Evolutionary conservation across 2,329 filamentous ascomycete genomes (phyloP).

Genomic region (Ophiocordyceps camponoti-floridani): DNA sequence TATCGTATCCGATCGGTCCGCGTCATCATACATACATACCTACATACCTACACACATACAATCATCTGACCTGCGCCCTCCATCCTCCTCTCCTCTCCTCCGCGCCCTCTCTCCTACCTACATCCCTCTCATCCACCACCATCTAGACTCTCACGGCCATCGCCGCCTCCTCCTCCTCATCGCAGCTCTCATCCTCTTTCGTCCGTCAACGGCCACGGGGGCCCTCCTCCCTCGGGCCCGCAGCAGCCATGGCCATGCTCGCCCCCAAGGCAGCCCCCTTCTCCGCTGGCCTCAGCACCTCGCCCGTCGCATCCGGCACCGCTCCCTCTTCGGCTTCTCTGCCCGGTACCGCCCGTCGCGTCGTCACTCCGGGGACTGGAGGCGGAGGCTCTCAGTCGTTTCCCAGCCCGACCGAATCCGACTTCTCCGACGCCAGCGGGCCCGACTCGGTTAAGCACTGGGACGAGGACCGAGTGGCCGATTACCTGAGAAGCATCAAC

Average conservation of each 20-base stretch:
- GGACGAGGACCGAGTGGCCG: conserved; percentile 81
- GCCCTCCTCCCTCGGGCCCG: not conserved
- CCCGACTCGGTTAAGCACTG: conserved; percentile 66
- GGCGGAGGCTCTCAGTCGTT: conserved; percentile 38
- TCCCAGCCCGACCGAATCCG: conserved; percentile 75
- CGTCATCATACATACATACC: no score
- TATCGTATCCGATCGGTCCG: no score
- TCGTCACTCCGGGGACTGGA: conserved; percentile 26
- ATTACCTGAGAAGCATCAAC: conserved; percentile 81
- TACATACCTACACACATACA: not conserved
- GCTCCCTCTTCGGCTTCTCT: conserved; percentile 27
- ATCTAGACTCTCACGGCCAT: no score
- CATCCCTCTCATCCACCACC: no score
- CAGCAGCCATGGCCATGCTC: conserved; percentile 46
- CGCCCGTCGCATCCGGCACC: conserved; percentile 25
- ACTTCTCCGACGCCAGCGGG: conserved; percentile 71
- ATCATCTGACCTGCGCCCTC: not conserved
- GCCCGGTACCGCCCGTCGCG: conserved; percentile 14
- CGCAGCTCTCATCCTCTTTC: not conserved
- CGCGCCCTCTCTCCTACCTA: conserved; percentile 13
- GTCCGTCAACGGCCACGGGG: not conserved
- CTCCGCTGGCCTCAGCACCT: conserved; percentile 30
- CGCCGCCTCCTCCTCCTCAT: not conserved
- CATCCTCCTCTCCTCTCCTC: not conserved
- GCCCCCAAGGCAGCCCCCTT: conserved; percentile 53